Conservation (phyloP, 148 eudicot species). For the Pharnaceum exiguum region DNA sequence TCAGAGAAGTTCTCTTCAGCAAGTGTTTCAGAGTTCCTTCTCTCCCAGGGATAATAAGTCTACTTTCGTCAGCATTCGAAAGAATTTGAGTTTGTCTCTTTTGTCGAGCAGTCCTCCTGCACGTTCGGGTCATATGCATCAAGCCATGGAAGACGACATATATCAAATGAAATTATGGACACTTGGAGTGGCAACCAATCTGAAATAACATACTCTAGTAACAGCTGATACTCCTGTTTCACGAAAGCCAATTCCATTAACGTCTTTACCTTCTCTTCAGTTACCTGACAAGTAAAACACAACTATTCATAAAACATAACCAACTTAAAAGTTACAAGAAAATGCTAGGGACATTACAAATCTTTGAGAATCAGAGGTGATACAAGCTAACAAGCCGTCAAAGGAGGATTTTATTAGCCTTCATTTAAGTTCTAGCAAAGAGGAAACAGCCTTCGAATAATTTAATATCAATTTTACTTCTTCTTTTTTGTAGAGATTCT, state of each 20-base stretch:
- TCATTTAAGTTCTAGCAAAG: too few species aligned
- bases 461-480: too few species aligned
- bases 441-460: too few species aligned
- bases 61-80: slow-evolving; percentile 35
- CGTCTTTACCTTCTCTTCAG: slow-evolving; percentile 84
- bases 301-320: too few species aligned
- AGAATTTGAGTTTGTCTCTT: slow-evolving; percentile 30
- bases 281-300: slow-evolving; percentile 43
- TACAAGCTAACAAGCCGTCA: too few species aligned
- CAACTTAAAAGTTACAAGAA: too few species aligned
- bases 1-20: slow-evolving; percentile 57
- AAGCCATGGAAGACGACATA: not conserved
- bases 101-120: slow-evolving; percentile 45
- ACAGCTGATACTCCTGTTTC: slow-evolving; percentile 57
- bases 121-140: slow-evolving; percentile 8
- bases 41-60: slow-evolving; percentile 34
- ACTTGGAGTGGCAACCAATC: not conserved
- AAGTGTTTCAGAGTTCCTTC: slow-evolving; percentile 70
- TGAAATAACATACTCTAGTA: slow-evolving; percentile 51
- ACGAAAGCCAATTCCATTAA: slow-evolving; percentile 82
- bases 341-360: too few species aligned
- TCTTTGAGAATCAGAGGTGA: too few species aligned
- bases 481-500: too few species aligned
- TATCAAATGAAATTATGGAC: not conserved
- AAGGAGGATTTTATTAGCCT: too few species aligned